Percentiles rank a stretch among this genome's conserved stretches.
phyloP scores from a whole-genome alignment of 2,329 filamentous ascomycete species.

The Colletotrichum musicola region DNA sequence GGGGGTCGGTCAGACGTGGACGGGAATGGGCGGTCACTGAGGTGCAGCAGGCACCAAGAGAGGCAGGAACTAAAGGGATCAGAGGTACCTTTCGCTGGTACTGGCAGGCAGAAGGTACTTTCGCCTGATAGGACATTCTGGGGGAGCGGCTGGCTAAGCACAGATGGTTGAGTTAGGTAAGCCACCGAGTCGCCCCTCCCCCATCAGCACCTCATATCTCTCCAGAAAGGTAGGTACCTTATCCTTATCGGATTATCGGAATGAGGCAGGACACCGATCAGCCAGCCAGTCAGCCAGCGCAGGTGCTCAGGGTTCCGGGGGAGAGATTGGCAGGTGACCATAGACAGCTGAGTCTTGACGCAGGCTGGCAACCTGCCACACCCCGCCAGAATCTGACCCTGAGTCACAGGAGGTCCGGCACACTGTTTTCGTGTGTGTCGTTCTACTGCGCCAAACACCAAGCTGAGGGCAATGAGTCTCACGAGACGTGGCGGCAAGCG shows the following conservation, averaged over 20 bases:
- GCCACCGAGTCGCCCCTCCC: not conserved
- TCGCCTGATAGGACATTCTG: not conserved
- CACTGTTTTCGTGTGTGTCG: constrained; percentile 5
- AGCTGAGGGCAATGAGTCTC: constrained; percentile 21
- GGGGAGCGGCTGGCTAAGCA: constrained; percentile 16
- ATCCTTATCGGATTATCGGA: constrained; percentile 40
- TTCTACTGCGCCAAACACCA: not conserved
- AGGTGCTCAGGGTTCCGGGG: constrained; percentile 25
- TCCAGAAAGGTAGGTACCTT: constrained; percentile 4
- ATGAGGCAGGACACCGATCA: constrained; percentile 37
- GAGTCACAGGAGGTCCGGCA: constrained; percentile 38
- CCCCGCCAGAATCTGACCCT: constrained; percentile 26
- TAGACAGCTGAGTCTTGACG: constrained; percentile 16
- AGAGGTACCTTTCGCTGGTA: constrained; percentile 7
- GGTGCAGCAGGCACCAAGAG: constrained; percentile 26
- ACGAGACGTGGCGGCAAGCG: constrained; percentile 15
- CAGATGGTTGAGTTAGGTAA: not conserved
- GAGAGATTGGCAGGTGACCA: constrained; percentile 34
- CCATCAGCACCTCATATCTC: constrained; percentile 7
- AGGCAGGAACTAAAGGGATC: constrained; percentile 4
- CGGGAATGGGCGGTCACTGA: constrained; percentile 40
- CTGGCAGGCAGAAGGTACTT: not conserved
- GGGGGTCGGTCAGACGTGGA: constrained; percentile 38
- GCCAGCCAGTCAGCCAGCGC: constrained; percentile 22
- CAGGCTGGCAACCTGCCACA: constrained; percentile 34